Percentiles rank a stretch among this genome's conserved stretches.
These are phyloP conservation scores for Boletus rufocinnamomeus DNA, from an alignment of 768 basidiomycete species.

Conservation along the genomic window DNA sequence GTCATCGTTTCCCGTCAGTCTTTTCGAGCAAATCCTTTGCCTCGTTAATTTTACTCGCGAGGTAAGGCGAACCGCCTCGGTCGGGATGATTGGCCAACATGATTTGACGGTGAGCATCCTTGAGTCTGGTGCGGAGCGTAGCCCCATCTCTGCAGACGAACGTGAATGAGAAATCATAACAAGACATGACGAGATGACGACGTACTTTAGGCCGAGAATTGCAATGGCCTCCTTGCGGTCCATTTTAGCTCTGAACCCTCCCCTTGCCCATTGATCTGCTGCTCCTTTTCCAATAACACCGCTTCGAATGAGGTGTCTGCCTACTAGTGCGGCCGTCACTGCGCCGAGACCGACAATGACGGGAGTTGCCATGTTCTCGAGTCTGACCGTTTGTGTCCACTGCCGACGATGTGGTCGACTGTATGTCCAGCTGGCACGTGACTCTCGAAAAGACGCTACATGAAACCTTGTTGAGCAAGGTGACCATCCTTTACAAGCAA, in stretches of 20 bases:
- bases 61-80: slow-evolving; percentile 96
- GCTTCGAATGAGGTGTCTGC: slow-evolving; percentile 66
- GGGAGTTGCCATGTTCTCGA: slow-evolving; percentile 67
- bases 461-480: too few species aligned
- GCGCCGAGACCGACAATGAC: slow-evolving; percentile 76
- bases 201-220: slow-evolving; percentile 87
- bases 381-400: neutral
- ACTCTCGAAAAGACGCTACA: neutral
- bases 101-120: slow-evolving; percentile 94
- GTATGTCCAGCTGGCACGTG: slow-evolving; percentile 12
- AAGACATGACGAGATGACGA: slow-evolving; percentile 5
- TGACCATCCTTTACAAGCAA: too few species aligned
- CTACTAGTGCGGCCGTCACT: slow-evolving; percentile 72
- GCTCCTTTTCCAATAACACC: slow-evolving; percentile 59
- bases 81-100: slow-evolving; percentile 99
- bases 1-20: slow-evolving; percentile 53
- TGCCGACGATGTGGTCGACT: neutral
- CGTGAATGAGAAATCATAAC: neutral
- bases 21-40: slow-evolving; percentile 92
- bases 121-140: slow-evolving; percentile 70
- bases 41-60: slow-evolving; percentile 99
- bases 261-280: slow-evolving; percentile 86
- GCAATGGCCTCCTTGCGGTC: slow-evolving; percentile 91
- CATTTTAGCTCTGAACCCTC: slow-evolving; percentile 96
- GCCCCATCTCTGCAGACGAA: slow-evolving; percentile 69